Evolutionary conservation across 371 early-diverging fungal species (phyloP).

Genomic region (Chytridiales sp.): DNA sequence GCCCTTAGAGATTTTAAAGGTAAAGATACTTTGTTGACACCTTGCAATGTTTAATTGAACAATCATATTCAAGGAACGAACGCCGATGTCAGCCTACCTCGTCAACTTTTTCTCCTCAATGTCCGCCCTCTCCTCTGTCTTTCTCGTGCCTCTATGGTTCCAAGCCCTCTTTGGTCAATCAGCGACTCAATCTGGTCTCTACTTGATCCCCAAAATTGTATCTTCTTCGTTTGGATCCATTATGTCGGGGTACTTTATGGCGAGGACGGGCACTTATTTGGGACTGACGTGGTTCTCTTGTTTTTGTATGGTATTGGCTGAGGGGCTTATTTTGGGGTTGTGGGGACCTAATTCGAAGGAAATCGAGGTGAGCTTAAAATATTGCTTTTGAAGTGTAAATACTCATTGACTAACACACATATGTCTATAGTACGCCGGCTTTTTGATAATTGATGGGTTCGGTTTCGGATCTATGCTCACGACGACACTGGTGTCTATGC

Average conservation of each 20-base stretch:
- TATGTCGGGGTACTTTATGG: constrained; percentile 7
- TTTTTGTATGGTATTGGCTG: too few species aligned
- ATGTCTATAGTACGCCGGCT: constrained; percentile 6
- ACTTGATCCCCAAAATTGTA: constrained; percentile 16
- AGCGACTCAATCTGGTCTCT: constrained; percentile 2
- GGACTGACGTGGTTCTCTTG: too few species aligned
- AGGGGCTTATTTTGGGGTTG: too few species aligned
- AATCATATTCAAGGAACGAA: constrained; percentile 1
- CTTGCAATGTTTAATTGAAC: too few species aligned
- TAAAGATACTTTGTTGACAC: not conserved
- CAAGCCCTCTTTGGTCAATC: constrained; percentile 18
- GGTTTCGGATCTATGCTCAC: constrained; percentile 41
- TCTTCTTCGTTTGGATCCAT: constrained; percentile 10
- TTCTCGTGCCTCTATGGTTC: constrained; percentile 21
- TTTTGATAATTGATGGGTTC: constrained; percentile 43
- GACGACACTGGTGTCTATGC: constrained; percentile 43
- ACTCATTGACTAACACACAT: too few species aligned
- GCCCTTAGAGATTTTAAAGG: constrained; percentile 10
- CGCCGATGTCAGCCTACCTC: constrained; percentile 3
- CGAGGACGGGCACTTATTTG: constrained; percentile 12
- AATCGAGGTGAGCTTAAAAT: too few species aligned
- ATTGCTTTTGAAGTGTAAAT: too few species aligned
- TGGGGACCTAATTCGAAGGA: too few species aligned
- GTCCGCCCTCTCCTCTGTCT: constrained; percentile 14
- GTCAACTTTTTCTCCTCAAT: constrained; percentile 9